A percentile compares a stretch with the other conserved stretches of the same genome.
phyloP scores from a whole-genome alignment of 441 rosid genomes.

The Corymbia calophylla region DNA sequence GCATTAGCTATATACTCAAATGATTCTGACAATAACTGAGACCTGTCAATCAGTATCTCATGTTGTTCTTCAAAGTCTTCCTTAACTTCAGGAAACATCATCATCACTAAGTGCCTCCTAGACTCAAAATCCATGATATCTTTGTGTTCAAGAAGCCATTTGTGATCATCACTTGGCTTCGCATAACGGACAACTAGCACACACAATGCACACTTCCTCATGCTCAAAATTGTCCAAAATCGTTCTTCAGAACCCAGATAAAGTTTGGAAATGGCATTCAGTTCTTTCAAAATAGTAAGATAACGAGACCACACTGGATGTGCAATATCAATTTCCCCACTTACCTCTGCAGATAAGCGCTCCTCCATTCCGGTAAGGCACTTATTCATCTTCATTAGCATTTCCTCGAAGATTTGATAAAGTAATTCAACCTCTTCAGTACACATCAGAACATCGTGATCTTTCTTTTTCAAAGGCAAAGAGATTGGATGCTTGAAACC shows the following conservation, averaged over 20 bases:
- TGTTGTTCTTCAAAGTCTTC: constrained; percentile 92
- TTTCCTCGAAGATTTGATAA: constrained; percentile 24
- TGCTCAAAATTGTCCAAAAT: constrained; percentile 37
- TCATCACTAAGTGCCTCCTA: constrained; percentile 55
- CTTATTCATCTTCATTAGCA: constrained; percentile 45
- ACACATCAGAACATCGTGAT: constrained; percentile 5
- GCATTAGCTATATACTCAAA: constrained; percentile 62
- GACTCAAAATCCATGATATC: constrained; percentile 76
- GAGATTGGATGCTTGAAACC: constrained; percentile 23
- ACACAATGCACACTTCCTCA: constrained; percentile 36
- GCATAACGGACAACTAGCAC: constrained; percentile 49
- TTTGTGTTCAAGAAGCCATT: constrained; percentile 73
- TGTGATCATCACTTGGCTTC: constrained; percentile 57
- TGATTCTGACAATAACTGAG: constrained; percentile 76
- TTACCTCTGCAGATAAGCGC: neutral
- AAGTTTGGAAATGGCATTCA: constrained; percentile 48
- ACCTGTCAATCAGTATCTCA: constrained; percentile 94
- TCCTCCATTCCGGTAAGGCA: constrained; percentile 38
- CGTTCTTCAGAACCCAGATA: constrained; percentile 44
- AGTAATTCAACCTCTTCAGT: constrained; percentile 41
- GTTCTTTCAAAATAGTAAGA: constrained; percentile 65
- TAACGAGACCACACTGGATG: constrained; percentile 44
- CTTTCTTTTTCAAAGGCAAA: constrained; percentile 32
- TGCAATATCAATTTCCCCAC: constrained; percentile 32
- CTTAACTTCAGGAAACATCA: constrained; percentile 66